Evolutionary conservation across 306 rosid species (phyloP).

Genomic region (Hippophae tibetana): DNA sequence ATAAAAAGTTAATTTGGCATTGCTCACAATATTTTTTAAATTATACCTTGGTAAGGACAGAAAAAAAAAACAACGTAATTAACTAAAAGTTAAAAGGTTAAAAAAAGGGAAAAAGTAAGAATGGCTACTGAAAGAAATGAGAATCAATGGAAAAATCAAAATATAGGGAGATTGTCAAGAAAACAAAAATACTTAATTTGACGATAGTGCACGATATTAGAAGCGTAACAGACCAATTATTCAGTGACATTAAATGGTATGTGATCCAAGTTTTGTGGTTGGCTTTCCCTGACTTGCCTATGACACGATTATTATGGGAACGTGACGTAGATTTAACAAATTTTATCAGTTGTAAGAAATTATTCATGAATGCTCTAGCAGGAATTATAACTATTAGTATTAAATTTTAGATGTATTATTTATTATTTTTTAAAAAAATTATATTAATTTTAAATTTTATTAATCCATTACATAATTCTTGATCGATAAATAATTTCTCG

Average conservation of each 20-base stretch:
- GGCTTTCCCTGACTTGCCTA: conserved; percentile 22
- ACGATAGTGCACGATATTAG: conserved; percentile 16
- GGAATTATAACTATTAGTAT: no score
- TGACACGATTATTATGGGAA: conserved; percentile 26
- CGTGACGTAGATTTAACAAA: conserved; percentile 21
- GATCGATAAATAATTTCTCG: no score
- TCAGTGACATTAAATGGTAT: conserved; percentile 19
- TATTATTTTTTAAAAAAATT: conserved; percentile 7
- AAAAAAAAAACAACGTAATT: not conserved
- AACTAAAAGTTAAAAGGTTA: conserved; percentile 5
- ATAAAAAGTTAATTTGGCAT: no score
- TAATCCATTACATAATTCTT: no score
- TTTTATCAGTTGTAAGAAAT: conserved; percentile 13
- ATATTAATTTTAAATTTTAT: no score
- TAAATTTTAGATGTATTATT: not conserved
- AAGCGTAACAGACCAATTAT: conserved; percentile 11
- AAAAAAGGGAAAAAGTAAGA: conserved; percentile 20
- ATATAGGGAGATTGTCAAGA: conserved; percentile 18
- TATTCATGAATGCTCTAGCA: no score
- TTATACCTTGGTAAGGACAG: no score
- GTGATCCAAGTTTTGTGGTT: conserved; percentile 15
- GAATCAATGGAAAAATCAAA: conserved; percentile 36
- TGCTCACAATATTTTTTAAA: no score
- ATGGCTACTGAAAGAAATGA: conserved; percentile 55
- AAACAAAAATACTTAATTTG: conserved; percentile 2